Percentiles rank a stretch among this genome's conserved stretches.
phyloP scores from a whole-genome alignment of 2,329 filamentous ascomycete species.

The Colletotrichum caudatum region DNA sequence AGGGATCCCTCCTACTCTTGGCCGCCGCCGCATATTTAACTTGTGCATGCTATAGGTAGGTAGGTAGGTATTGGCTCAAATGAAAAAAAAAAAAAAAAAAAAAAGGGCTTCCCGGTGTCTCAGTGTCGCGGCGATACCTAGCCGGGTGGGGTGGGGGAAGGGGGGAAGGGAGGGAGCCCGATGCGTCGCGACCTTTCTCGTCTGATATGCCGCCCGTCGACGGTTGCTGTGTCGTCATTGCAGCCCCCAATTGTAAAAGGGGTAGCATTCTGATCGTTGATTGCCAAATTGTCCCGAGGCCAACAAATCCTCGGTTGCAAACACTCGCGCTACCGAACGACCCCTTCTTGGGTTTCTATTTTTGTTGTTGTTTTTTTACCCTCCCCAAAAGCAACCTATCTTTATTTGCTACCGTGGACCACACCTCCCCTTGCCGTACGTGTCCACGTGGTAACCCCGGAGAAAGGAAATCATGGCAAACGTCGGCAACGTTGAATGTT shows the following conservation, averaged over 20 bases:
- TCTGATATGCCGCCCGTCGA: slow-evolving; percentile 18
- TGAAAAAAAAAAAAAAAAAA: no score
- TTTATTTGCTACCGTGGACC: background rate
- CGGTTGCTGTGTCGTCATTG: background rate
- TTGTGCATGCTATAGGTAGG: background rate
- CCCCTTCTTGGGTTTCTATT: background rate
- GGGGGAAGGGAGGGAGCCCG: background rate
- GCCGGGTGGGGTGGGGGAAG: background rate
- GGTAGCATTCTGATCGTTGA: no score
- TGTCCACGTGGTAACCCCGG: background rate
- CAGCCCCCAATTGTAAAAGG: background rate
- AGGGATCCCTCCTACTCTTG: background rate
- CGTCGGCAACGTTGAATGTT: background rate
- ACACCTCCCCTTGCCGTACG: background rate
- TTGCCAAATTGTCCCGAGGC: background rate
- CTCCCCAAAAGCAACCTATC: background rate
- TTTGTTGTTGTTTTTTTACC: background rate
- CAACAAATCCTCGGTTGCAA: background rate
- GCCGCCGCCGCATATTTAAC: background rate
- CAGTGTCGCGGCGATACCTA: slow-evolving; percentile 1
- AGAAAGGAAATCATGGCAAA: background rate
- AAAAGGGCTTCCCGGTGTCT: background rate
- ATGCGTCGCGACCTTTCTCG: background rate
- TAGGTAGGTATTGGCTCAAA: background rate
- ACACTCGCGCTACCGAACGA: background rate